Base-by-base conservation (phyloP, 345 rosid genomes). In the Salix viminalis region DNA sequence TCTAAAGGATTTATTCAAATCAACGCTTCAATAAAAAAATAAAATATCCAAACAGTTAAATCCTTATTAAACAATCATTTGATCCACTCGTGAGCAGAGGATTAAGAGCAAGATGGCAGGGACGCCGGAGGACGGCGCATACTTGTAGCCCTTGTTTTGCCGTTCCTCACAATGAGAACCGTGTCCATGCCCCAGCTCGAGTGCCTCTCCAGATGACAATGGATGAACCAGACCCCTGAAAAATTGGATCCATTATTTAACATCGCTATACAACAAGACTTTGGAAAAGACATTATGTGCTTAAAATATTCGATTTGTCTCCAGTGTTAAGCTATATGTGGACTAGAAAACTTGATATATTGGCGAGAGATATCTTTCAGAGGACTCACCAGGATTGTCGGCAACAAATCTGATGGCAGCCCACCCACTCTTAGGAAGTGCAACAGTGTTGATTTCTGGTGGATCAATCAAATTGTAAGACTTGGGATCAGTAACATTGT, bases 381-480 rank as follows among this genome's bases (percentile, higher is more conserved):
- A 23, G 24, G 12, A 75, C 7, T 66, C 32, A 76, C 79, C 79
- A 11, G 79, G 79, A 28, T 77, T 77, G 12, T 70, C 26, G 9
- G 79, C 79, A 7, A 21, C 0, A 12, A 77, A 77, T 23, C 79
- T 70, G 24, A 77, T 42, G 70, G 80, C 75, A 42, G 34, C 52
- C 80, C 80, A 77, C n/a, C 80, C 80, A 15, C 50, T 71, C 24
- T n/a, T 71, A 14, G 75, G 80, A 34, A 72, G 28, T 21, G 32
- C 16, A 58, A 52, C 50, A 52, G 90, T 87, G 79, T 85, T 87
- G 6, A 79, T 39, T 26, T 69, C 70, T 0, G 88, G 90, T 6
- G 90, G 90, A 39, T 87, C 88, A 24, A 52, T 36, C 70, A 82
- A 52, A 46, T 86, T 86, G 46, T 78, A 86, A 12, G 64, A 15